Conservation (phyloP, 352 stramenopile species). For the Phytophthora europaea region DNA sequence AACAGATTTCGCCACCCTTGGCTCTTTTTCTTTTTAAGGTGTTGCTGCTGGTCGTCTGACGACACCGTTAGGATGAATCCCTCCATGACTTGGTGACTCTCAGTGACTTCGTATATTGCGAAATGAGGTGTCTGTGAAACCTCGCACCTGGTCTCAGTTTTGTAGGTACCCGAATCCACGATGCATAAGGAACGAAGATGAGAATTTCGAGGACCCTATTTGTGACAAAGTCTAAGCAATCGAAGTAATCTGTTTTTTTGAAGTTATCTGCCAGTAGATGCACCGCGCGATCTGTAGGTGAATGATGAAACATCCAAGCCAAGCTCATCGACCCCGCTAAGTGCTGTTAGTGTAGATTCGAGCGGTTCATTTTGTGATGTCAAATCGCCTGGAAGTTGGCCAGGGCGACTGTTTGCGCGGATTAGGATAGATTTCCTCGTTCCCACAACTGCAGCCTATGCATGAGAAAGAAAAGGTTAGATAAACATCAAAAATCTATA, state of each 20-base stretch:
- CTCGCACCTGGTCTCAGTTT: neutral
- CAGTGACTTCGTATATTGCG: neutral
- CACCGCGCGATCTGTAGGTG: slow-evolving; percentile 47
- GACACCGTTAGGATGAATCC: slow-evolving; percentile 55
- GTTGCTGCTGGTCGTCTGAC: slow-evolving; percentile 24
- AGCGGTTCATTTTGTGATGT: slow-evolving; percentile 11
- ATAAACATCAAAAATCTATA: neutral
- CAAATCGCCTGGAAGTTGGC: neutral
- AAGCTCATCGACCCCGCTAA: slow-evolving; percentile 59
- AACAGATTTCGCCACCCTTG: slow-evolving; percentile 63
- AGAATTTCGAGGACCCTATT: neutral
- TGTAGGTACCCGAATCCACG: neutral
- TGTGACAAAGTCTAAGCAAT: neutral
- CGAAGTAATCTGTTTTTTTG: neutral
- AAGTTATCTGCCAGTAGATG: slow-evolving; percentile 16
- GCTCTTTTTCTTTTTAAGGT: slow-evolving; percentile 36
- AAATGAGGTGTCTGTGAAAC: neutral
- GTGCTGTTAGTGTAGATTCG: slow-evolving; percentile 29
- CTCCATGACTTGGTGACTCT: slow-evolving; percentile 44
- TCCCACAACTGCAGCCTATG: slow-evolving; percentile 26
- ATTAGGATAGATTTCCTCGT: slow-evolving; percentile 23
- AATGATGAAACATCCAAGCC: slow-evolving; percentile 71
- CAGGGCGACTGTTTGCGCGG: slow-evolving; percentile 20
- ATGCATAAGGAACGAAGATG: neutral
- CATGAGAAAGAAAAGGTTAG: neutral